These are phyloP conservation scores for Spiromastix sp. DNA, from an alignment of 2,329 filamentous ascomycete species.

Conservation along the genomic window DNA sequence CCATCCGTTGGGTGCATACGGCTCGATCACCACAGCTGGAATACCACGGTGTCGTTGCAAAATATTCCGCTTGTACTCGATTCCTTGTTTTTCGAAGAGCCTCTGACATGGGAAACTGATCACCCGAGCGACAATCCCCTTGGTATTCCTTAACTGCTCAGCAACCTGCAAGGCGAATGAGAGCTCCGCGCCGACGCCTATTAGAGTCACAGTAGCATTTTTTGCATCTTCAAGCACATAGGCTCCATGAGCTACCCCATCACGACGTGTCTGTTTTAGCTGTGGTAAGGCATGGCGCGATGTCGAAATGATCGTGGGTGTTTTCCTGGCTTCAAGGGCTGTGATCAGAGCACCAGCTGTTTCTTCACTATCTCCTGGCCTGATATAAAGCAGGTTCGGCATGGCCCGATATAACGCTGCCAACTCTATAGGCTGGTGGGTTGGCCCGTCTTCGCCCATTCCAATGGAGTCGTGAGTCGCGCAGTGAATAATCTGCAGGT, in stretches of 20 bases:
- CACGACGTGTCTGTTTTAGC: slow-evolving; percentile 26
- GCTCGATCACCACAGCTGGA: slow-evolving; percentile 39
- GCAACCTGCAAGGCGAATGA: slow-evolving; percentile 36
- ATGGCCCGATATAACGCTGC: slow-evolving; percentile 50
- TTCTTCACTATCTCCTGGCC: slow-evolving; percentile 50
- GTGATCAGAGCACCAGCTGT: slow-evolving; percentile 34
- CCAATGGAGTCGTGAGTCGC: slow-evolving; percentile 54
- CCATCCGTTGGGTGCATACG: slow-evolving; percentile 41
- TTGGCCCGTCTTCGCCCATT: slow-evolving; percentile 51
- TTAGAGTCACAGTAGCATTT: slow-evolving; percentile 35
- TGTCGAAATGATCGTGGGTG: slow-evolving; percentile 35
- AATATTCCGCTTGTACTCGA: slow-evolving; percentile 35
- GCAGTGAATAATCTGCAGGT: slow-evolving; percentile 47
- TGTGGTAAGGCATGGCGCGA: slow-evolving; percentile 34
- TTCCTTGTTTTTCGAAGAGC: slow-evolving; percentile 38
- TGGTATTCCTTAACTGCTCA: slow-evolving; percentile 29
- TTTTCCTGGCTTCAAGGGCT: slow-evolving; percentile 29
- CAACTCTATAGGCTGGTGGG: slow-evolving; percentile 52
- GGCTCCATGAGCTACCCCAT: slow-evolving; percentile 29
- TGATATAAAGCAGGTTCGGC: slow-evolving; percentile 52
- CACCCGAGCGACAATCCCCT: slow-evolving; percentile 33
- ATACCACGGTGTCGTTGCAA: slow-evolving; percentile 28
- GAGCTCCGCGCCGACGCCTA: slow-evolving; percentile 43
- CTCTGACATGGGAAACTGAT: slow-evolving; percentile 42
- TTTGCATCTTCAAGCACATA: slow-evolving; percentile 31